Evolutionary conservation across 345 rosid genomes (phyloP).

Genomic region (Gossypium raimondii): DNA sequence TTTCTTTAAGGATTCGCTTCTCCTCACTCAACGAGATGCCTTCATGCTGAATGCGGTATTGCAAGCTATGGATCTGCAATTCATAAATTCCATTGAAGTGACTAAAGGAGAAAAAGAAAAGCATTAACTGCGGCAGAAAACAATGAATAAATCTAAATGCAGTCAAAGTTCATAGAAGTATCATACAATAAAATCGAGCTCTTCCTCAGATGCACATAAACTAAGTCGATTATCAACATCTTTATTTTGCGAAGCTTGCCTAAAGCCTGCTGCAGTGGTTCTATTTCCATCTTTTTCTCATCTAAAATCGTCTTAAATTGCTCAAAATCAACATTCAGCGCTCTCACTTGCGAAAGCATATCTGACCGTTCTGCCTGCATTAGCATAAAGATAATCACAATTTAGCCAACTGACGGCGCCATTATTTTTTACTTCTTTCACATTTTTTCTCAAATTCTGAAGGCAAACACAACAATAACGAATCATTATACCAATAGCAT

Average conservation of each 20-base stretch:
- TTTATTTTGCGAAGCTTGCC: constrained; percentile 53
- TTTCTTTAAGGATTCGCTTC: no score
- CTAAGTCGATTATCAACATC: no score
- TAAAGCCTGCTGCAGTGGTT: constrained; percentile 79
- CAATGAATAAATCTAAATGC: no score
- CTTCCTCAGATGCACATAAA: no score
- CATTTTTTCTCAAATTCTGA: neutral
- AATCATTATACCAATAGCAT: neutral
- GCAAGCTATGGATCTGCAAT: constrained; percentile 64
- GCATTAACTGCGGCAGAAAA: no score
- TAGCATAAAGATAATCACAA: neutral
- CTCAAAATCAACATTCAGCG: constrained; percentile 38
- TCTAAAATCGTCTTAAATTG: constrained; percentile 39
- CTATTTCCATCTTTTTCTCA: constrained; percentile 75
- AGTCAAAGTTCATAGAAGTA: no score
- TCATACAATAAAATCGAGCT: no score
- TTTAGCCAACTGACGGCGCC: neutral
- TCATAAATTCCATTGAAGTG: constrained; percentile 20
- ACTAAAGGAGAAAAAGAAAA: neutral
- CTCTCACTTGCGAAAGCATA: constrained; percentile 30
- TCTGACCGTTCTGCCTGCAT: constrained; percentile 46
- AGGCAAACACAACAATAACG: neutral
- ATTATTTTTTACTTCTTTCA: neutral
- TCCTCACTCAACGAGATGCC: no score
- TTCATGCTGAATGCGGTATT: no score